Conservation (phyloP, 331 rosid species). For the Rhamnella rubrinervis region DNA sequence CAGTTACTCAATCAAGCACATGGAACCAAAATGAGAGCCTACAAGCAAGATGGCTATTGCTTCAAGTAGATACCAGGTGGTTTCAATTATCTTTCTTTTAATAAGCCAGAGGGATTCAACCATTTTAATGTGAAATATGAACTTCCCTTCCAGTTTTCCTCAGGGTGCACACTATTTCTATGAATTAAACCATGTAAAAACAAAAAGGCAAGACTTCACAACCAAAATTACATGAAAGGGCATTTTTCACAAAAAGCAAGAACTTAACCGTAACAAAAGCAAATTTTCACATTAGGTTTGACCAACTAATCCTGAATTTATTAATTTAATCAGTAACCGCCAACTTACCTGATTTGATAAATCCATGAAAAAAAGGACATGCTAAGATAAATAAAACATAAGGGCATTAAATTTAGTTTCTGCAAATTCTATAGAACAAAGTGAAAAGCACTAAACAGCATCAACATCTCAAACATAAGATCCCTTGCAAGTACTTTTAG, state of each 20-base stretch:
- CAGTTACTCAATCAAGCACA: constrained; percentile 22
- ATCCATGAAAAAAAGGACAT: too few relatives aligned
- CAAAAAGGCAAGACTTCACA: not conserved
- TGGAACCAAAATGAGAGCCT: constrained; percentile 18
- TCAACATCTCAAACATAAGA: not conserved
- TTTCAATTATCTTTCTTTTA: not conserved
- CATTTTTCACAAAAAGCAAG: not conserved
- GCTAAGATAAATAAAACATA: not conserved
- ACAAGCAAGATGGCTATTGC: not conserved
- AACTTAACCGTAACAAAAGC: too few relatives aligned
- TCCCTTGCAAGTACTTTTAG: not conserved
- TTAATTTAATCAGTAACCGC: not conserved
- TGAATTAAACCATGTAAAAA: not conserved
- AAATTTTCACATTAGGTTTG: not conserved
- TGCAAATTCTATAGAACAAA: not conserved
- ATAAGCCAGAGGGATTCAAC: not conserved
- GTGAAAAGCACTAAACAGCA: not conserved
- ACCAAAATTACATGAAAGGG: not conserved
- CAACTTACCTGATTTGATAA: not conserved
- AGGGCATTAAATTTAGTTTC: not conserved
- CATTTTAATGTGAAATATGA: not conserved
- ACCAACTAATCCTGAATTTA: not conserved
- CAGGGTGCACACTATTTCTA: not conserved
- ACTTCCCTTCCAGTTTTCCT: not conserved
- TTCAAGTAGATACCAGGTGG: not conserved